A percentile compares a stretch with the other conserved stretches of the same genome.
Evolutionary conservation across 768 basidiomycete species (phyloP).

Genomic region (Lepiota brunneoincarnata): DNA sequence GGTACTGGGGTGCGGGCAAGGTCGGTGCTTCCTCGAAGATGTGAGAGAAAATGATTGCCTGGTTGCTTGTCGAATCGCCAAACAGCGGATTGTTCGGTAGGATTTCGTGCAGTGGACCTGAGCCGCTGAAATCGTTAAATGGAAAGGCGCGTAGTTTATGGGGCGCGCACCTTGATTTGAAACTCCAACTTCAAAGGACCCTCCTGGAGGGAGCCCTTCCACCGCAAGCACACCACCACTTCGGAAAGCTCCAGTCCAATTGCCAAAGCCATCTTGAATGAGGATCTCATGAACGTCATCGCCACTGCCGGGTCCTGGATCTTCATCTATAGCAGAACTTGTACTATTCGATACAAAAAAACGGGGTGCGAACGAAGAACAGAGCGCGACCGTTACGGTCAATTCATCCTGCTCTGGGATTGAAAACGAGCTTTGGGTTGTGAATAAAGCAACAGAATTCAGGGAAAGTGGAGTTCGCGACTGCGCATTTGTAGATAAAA

Average conservation of each 20-base stretch:
- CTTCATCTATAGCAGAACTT: slow-evolving; percentile 24
- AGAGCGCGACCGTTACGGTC: slow-evolving; percentile 49
- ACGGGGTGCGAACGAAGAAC: slow-evolving; percentile 37
- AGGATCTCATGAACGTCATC: slow-evolving; percentile 45
- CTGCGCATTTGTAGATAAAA: slow-evolving; percentile 28
- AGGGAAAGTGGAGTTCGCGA: slow-evolving; percentile 28
- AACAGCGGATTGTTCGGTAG: slow-evolving; percentile 49
- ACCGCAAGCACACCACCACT: slow-evolving; percentile 54
- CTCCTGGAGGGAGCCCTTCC: slow-evolving; percentile 21
- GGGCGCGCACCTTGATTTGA: slow-evolving; percentile 39
- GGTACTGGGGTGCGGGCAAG: slow-evolving; percentile 45
- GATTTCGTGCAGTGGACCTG: slow-evolving; percentile 49
- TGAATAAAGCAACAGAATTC: slow-evolving; percentile 34
- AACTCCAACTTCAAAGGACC: slow-evolving; percentile 57
- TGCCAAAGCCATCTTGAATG: slow-evolving; percentile 11
- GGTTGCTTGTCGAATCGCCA: slow-evolving; percentile 73
- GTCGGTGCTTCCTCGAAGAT: slow-evolving; percentile 34
- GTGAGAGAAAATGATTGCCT: slow-evolving; percentile 72
- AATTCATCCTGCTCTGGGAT: slow-evolving; percentile 38
- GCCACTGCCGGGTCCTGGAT: slow-evolving; percentile 37
- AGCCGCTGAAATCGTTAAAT: not conserved
- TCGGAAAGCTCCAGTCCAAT: slow-evolving; percentile 21
- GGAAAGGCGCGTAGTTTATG: not conserved
- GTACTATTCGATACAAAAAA: slow-evolving; percentile 60
- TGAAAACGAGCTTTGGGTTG: slow-evolving; percentile 29